These are phyloP conservation scores for Aspergillus homomorphus DNA, from an alignment of 495 filamentous ascomycete genomes.

Conservation along the genomic window DNA sequence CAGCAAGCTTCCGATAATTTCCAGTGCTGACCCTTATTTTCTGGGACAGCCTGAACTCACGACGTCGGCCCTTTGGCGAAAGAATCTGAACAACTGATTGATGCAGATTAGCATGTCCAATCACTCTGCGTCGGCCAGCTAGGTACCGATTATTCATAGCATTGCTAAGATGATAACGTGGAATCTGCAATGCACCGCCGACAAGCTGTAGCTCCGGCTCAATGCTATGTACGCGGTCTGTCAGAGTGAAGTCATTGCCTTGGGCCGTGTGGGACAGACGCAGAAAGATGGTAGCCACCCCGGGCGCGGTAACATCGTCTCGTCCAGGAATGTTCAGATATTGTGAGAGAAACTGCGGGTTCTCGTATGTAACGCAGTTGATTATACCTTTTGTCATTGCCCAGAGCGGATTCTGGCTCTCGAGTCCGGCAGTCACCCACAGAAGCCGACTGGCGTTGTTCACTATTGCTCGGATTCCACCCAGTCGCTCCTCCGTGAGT, in stretches of 20 bases:
- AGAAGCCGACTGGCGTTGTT: neutral
- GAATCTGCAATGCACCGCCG: conserved; percentile 1
- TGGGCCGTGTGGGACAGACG: conserved; percentile 1
- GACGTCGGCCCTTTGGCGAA: neutral
- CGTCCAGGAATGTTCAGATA: conserved; percentile 1
- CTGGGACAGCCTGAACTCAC: neutral
- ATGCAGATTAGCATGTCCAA: neutral
- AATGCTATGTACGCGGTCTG: neutral
- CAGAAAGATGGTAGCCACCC: conserved; percentile 1
- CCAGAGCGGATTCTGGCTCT: conserved; percentile 1
- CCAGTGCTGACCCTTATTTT: neutral
- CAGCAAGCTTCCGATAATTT: neutral
- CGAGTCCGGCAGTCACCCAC: conserved; percentile 14
- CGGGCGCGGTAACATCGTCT: neutral
- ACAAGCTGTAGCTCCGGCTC: conserved; percentile 7
- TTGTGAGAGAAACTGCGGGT: neutral
- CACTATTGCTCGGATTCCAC: neutral
- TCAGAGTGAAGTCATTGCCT: conserved; percentile 2
- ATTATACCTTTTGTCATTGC: conserved; percentile 12
- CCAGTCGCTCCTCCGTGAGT: neutral
- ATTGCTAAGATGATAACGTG: neutral
- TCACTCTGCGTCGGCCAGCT: neutral
- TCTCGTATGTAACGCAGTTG: conserved; percentile 1
- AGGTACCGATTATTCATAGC: conserved; percentile 6
- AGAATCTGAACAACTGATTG: neutral